Conservation (phyloP, 73 alveolate species). For the Paramecium sonneborni region DNA sequence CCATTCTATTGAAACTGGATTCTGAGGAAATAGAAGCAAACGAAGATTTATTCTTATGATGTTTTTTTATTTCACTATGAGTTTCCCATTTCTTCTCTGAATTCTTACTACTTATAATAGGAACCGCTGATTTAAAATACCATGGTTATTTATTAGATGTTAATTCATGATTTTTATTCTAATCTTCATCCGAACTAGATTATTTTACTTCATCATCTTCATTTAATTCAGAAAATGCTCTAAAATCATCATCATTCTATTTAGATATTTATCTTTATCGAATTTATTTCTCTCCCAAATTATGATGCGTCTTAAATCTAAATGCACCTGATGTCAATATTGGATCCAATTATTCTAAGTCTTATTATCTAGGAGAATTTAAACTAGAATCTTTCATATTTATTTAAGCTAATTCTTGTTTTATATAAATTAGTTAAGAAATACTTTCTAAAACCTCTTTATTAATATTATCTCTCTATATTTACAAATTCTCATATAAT, state of each 20-base stretch:
- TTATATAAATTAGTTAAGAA: no score
- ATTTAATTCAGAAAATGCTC: neutral
- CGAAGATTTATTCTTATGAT: neutral
- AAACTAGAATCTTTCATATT: neutral
- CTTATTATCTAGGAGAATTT: neutral
- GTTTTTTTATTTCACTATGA: neutral
- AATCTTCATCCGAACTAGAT: neutral
- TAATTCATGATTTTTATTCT: no score
- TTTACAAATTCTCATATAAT: neutral
- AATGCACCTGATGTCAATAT: neutral
- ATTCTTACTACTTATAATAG: no score
- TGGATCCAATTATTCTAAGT: neutral
- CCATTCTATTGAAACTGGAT: neutral
- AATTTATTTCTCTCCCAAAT: neutral
- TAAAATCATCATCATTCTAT: neutral
- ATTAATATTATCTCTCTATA: neutral
- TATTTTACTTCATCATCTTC: neutral
- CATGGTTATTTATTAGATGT: no score
- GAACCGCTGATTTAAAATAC: no score
- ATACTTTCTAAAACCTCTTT: neutral
- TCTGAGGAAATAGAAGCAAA: neutral
- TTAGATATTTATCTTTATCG: neutral
- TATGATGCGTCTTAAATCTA: neutral
- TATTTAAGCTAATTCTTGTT: neutral
- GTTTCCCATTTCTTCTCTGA: no score